These are phyloP conservation scores for Metarhizium album DNA, from an alignment of 2,329 filamentous ascomycete species.

Conservation along the genomic window DNA sequence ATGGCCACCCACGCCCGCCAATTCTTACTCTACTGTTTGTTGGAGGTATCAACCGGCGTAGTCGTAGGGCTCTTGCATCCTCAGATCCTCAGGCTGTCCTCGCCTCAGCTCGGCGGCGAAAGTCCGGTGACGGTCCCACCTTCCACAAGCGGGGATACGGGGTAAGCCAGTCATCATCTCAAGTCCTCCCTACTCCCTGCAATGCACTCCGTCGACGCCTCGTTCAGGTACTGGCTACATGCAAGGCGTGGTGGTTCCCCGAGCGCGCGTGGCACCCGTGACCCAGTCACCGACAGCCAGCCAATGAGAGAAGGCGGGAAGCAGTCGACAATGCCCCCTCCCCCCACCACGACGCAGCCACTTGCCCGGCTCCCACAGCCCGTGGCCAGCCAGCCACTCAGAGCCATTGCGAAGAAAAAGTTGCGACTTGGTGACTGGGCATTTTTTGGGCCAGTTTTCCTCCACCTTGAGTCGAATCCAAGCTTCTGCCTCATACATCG, in stretches of 20 bases:
- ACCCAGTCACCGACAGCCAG: neutral
- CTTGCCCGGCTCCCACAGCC: constrained; percentile 3
- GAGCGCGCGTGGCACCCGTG: neutral
- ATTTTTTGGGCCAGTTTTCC: constrained; percentile 2
- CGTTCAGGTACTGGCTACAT: no score
- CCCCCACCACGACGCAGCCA: neutral
- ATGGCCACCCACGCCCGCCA: no score
- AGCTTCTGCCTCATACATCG: constrained; percentile 3
- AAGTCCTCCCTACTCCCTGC: no score
- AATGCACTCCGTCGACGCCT: no score
- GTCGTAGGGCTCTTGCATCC: neutral
- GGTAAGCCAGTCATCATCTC: no score
- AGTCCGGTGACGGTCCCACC: neutral
- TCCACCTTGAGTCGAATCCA: constrained; percentile 2
- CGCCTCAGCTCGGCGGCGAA: neutral
- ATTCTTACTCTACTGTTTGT: no score
- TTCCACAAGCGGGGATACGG: neutral
- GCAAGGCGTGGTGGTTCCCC: neutral
- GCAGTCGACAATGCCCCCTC: neutral
- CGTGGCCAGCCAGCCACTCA: neutral
- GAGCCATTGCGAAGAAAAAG: neutral
- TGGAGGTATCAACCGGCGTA: no score
- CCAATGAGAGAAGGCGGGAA: constrained; percentile 1
- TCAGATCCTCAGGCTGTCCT: neutral
- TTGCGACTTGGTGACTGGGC: neutral